phyloP scores from a whole-genome alignment of 176 grass and related monocot genomes.

The Sorghum bicolor region DNA sequence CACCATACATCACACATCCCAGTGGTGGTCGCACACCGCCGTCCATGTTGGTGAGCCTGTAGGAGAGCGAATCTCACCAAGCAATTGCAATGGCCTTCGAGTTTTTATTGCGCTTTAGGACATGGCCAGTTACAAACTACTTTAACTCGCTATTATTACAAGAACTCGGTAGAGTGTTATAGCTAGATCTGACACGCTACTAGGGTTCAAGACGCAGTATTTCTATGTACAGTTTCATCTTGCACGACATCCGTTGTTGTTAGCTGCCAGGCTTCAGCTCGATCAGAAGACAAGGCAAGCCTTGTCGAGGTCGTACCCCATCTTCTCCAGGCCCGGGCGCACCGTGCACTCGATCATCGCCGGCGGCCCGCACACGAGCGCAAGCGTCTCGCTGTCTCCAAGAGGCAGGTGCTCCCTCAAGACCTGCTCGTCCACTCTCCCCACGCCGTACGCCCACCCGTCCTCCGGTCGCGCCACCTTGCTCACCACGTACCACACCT shows the following conservation, averaged over 20 bases:
- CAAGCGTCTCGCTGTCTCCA: slow-evolving; percentile 64
- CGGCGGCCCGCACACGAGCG: slow-evolving; percentile 80
- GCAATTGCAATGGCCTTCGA: not conserved
- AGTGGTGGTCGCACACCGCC: too few species aligned
- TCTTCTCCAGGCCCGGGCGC: slow-evolving; percentile 79
- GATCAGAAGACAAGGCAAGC: slow-evolving; percentile 26
- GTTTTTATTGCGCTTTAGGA: not conserved
- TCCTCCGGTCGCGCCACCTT: slow-evolving; percentile 57
- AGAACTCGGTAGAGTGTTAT: not conserved
- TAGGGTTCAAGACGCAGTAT: not conserved
- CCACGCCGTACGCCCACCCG: slow-evolving; percentile 76
- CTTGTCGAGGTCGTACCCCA: slow-evolving; percentile 55
- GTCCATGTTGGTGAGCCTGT: too few species aligned
- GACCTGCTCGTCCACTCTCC: slow-evolving; percentile 58
- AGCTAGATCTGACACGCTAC: not conserved
- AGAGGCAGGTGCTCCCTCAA: slow-evolving; percentile 57
- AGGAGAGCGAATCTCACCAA: not conserved
- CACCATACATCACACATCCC: too few species aligned
- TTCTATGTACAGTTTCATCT: not conserved
- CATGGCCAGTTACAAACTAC: not conserved
- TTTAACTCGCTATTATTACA: not conserved
- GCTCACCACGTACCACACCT: slow-evolving; percentile 87
- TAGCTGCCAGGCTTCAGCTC: not conserved
- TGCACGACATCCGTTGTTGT: not conserved
- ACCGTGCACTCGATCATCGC: slow-evolving; percentile 92